These are phyloP conservation scores for Amniculicola lignicola DNA, from an alignment of 495 filamentous ascomycete genomes.

Conservation along the genomic window DNA sequence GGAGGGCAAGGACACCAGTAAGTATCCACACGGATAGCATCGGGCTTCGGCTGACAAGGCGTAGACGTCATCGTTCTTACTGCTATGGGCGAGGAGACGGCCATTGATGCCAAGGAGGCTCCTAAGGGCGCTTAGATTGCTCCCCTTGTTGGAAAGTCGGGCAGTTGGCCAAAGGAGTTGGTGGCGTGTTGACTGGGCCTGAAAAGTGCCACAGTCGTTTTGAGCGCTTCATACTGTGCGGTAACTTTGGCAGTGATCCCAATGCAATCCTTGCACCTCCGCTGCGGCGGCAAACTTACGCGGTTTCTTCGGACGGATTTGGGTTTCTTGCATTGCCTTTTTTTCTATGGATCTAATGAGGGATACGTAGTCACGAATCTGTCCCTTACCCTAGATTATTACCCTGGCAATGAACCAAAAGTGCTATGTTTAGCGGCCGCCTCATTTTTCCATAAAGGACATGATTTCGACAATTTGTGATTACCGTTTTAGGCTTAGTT, in stretches of 20 bases:
- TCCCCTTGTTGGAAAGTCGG: conserved; percentile 19
- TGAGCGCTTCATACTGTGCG: conserved; percentile 12
- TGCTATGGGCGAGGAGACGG: conserved; percentile 92
- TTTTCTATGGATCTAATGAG: conserved; percentile 26
- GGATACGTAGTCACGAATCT: conserved; percentile 31
- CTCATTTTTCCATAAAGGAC: too few species aligned
- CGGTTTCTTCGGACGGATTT: conserved; percentile 33
- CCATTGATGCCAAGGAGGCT: conserved; percentile 92
- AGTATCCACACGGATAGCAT: conserved; percentile 41
- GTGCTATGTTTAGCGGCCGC: too few species aligned
- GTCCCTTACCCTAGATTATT: conserved; percentile 17
- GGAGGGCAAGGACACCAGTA: conserved; percentile 80
- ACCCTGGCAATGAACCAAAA: not conserved
- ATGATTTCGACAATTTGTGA: too few species aligned
- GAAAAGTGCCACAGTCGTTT: conserved; percentile 8
- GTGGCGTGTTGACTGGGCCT: conserved; percentile 19
- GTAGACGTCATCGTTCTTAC: conserved; percentile 85
- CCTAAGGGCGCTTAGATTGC: conserved; percentile 48
- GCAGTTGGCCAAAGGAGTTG: conserved; percentile 22
- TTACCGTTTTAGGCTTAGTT: not conserved
- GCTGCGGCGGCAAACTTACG: conserved; percentile 24
- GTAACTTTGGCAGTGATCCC: conserved; percentile 22
- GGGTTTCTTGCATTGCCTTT: conserved; percentile 35
- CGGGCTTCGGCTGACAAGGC: conserved; percentile 15
- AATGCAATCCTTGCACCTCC: conserved; percentile 26